A percentile compares a stretch with the other conserved stretches of the same genome.
Evolutionary conservation across 1,284 basidiomycete species (phyloP).

Genomic region (Cryptococcus wingfieldii): DNA sequence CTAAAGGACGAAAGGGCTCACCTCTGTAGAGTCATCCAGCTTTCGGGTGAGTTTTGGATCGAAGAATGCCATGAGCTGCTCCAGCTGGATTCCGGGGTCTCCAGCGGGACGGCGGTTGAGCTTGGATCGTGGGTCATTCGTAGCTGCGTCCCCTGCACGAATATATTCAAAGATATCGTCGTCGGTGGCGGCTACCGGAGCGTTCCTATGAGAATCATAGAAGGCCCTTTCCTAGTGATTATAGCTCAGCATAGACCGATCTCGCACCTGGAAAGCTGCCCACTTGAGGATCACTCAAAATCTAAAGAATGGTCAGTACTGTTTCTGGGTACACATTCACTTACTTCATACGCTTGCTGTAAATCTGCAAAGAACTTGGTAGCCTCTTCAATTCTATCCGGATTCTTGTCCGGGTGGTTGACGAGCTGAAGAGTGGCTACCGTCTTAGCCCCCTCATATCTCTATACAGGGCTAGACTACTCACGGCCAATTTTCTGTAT

Average conservation of each 20-base stretch:
- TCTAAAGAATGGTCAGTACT: slow-evolving; percentile 49
- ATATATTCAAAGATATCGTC: slow-evolving; percentile 82
- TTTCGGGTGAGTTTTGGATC: slow-evolving; percentile 68
- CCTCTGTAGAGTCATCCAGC: slow-evolving; percentile 67
- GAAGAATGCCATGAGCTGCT: slow-evolving; percentile 82
- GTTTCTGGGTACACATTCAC: slow-evolving; percentile 3
- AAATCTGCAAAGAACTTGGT: slow-evolving; percentile 82
- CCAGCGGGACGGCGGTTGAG: slow-evolving; percentile 59
- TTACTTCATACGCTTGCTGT: slow-evolving; percentile 91
- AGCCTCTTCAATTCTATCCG: slow-evolving; percentile 73
- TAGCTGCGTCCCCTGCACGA: slow-evolving; percentile 56
- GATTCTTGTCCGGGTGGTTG: slow-evolving; percentile 88
- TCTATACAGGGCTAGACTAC: slow-evolving; percentile 6
- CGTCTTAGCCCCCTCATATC: not conserved
- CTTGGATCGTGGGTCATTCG: slow-evolving; percentile 50
- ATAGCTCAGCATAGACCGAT: not conserved
- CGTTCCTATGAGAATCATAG: slow-evolving; percentile 93
- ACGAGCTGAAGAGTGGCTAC: slow-evolving; percentile 51
- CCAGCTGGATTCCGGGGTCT: slow-evolving; percentile 72
- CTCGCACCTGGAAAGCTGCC: slow-evolving; percentile 23
- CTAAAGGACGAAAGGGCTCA: slow-evolving; percentile 43
- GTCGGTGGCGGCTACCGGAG: slow-evolving; percentile 76
- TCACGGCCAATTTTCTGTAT: slow-evolving; percentile 68
- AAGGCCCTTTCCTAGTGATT: slow-evolving; percentile 83
- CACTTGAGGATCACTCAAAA: slow-evolving; percentile 88